Evolutionary conservation across 2,329 filamentous ascomycete species (phyloP).

Genomic region (Talaromyces amestolkiae): DNA sequence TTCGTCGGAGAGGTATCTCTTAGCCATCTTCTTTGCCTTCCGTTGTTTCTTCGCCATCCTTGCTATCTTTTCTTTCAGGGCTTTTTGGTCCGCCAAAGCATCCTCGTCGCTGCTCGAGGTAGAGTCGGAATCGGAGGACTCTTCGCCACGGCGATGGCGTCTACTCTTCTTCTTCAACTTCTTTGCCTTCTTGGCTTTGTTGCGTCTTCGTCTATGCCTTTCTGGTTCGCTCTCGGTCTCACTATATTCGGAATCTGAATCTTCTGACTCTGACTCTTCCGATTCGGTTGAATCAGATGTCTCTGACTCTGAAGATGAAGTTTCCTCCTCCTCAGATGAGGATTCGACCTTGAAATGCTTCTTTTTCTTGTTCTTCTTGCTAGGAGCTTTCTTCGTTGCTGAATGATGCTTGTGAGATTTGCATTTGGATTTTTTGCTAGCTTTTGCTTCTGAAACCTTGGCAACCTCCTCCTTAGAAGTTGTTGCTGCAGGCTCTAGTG

Average conservation of each 20-base stretch:
- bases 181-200: slow-evolving; percentile 32
- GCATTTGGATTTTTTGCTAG: slow-evolving; percentile 14
- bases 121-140: slow-evolving; percentile 29
- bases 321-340: slow-evolving; percentile 11
- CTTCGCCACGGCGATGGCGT: slow-evolving; percentile 32
- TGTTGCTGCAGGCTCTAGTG: neutral
- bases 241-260: slow-evolving; percentile 17
- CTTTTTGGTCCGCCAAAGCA: slow-evolving; percentile 31
- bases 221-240: slow-evolving; percentile 29
- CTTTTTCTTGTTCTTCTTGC: slow-evolving; percentile 18
- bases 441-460: slow-evolving; percentile 2
- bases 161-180: slow-evolving; percentile 36
- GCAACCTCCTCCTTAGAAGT: slow-evolving; percentile 8
- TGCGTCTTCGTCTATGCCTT: slow-evolving; percentile 38
- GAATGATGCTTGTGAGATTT: slow-evolving; percentile 14
- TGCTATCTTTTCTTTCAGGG: slow-evolving; percentile 27
- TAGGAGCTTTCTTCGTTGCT: slow-evolving; percentile 1
- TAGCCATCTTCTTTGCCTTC: slow-evolving; percentile 37
- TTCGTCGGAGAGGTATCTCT: slow-evolving; percentile 30
- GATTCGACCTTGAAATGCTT: slow-evolving; percentile 15
- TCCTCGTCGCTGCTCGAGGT: slow-evolving; percentile 29
- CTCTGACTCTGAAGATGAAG: slow-evolving; percentile 10
- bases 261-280: slow-evolving; percentile 8
- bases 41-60: slow-evolving; percentile 25
- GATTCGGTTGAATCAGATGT: slow-evolving; percentile 11